Percentiles rank a stretch among this genome's conserved stretches.
Evolutionary conservation across 1,284 basidiomycete species (phyloP).

Genomic region (Apiotrichum sp.): DNA sequence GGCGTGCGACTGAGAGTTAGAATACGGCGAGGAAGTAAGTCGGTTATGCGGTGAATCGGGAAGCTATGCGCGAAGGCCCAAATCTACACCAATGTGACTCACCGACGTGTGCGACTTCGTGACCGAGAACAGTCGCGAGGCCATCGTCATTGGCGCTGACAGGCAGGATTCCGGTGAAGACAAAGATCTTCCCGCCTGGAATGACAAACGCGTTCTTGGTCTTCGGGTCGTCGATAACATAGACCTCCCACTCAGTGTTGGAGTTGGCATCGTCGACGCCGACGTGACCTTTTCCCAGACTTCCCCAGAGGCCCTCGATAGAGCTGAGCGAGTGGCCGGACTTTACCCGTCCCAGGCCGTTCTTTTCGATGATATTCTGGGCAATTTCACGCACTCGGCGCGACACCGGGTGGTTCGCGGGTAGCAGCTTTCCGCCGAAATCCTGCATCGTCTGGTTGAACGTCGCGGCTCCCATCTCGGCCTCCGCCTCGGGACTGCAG

Average conservation of each 20-base stretch:
- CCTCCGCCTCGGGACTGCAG: conserved; percentile 58
- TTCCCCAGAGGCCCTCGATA: conserved; percentile 33
- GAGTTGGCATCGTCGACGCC: conserved; percentile 1
- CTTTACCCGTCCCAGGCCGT: conserved; percentile 61
- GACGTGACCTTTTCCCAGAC: conserved; percentile 19
- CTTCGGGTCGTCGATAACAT: conserved; percentile 70
- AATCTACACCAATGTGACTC: conserved; percentile 17
- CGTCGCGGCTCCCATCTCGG: conserved; percentile 28
- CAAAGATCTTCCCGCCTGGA: conserved; percentile 72
- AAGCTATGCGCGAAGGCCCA: conserved; percentile 45
- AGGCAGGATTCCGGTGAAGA: conserved; percentile 84
- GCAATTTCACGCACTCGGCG: conserved; percentile 65
- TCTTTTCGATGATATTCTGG: conserved; percentile 63
- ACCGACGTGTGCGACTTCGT: conserved; percentile 86
- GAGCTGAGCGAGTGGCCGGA: conserved; percentile 32
- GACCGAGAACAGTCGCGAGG: conserved; percentile 76
- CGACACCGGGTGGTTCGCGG: conserved; percentile 61
- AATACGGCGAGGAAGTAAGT: conserved; percentile 54
- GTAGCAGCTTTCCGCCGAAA: conserved; percentile 51
- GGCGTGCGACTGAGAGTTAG: conserved; percentile 5
- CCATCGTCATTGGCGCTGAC: conserved; percentile 72
- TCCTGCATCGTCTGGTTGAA: conserved; percentile 13
- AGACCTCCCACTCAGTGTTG: conserved; percentile 52
- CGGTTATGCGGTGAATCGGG: conserved; percentile 30
- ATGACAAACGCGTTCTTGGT: conserved; percentile 74